Base-by-base conservation (phyloP, 2,329 filamentous ascomycete species). In the Septoria linicola region DNA sequence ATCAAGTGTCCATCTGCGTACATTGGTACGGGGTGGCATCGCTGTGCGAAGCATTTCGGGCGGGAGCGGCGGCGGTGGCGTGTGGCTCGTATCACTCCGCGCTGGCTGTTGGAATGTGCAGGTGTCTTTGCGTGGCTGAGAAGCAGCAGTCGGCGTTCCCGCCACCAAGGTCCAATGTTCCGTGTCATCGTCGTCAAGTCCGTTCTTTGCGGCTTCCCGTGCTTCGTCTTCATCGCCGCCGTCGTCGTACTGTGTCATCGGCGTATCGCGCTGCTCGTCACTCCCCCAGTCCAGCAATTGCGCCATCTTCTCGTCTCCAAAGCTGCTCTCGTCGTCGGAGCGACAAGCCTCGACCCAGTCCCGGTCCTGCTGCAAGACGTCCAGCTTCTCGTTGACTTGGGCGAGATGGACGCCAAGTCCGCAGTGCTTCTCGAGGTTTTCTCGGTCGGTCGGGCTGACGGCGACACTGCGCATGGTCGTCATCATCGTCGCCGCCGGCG, bases 41-140 rank as follows among this genome's bases (percentile, higher is more conserved):
- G 39, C n/a, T 41, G 39, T 41, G 20, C 39, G 25, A 41, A 19
- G 39, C 39, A 20, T 41, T 41, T 41, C 25, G 39, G 39, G 19
- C n/a, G n/a, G n/a, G n/a, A n/a, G n/a, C n/a, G n/a, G n/a, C n/a
- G n/a, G n/a, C n/a, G 36, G 36, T 4, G 23, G 39, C 39, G 39
- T 41, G 20, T 41, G 17, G 39, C 39, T 41, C 39, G 39, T 19
- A 41, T 41, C 39, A 41, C 39, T 41, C 25, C 23, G 3, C 3
- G 39, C 39, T 41, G 23, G 39, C 25, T 13, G n/a, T n/a, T n/a
- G n/a, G n/a, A n/a, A n/a, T n/a, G n/a, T 6, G 8, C 39, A 25
- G 23, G 20, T 41, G 39, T 41, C 39, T n/a, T n/a, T n/a, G n/a
- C n/a, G n/a, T 19, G 36, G 20, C 16, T 40, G 8, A 7, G 36